Conservation (phyloP, 2,329 filamentous ascomycete species). For the Rhinocladiella similis region DNA sequence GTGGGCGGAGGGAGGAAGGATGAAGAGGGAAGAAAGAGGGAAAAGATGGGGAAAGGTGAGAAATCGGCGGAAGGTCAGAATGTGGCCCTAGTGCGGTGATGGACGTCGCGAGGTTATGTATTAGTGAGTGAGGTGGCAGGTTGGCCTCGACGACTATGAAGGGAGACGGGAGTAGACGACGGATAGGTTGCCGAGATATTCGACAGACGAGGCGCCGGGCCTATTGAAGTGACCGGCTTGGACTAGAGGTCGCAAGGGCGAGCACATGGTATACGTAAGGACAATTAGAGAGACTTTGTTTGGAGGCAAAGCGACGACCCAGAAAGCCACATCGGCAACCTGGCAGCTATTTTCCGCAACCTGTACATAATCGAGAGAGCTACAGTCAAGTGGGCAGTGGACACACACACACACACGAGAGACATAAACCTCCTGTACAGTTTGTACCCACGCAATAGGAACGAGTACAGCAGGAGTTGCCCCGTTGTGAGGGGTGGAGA, state of each 20-base stretch:
- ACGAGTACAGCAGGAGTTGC: too few species aligned
- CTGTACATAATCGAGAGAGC: too few species aligned
- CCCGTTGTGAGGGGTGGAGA: too few species aligned
- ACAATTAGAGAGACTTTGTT: not conserved
- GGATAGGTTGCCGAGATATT: slow-evolving; percentile 1
- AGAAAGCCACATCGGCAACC: not conserved
- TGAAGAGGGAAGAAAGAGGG: slow-evolving; percentile 12
- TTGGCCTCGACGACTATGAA: not conserved
- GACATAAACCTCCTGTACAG: not conserved
- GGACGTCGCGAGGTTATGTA: not conserved
- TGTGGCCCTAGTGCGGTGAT: slow-evolving; percentile 4
- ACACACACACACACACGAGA: not conserved
- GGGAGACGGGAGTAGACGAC: not conserved
- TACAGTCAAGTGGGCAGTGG: not conserved
- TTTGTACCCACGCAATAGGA: too few species aligned
- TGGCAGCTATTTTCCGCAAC: too few species aligned
- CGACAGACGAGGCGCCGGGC: not conserved
- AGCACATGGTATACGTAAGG: not conserved
- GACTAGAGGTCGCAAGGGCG: not conserved
- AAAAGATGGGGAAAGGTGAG: slow-evolving; percentile 15
- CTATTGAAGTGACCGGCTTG: not conserved
- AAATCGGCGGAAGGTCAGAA: slow-evolving; percentile 16
- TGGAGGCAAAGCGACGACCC: not conserved
- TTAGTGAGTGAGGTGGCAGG: slow-evolving; percentile 1
- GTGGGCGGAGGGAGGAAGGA: slow-evolving; percentile 15